A percentile compares a stretch with the other conserved stretches of the same genome.
These are phyloP conservation scores for Cucurbita ficifolia DNA, from an alignment of 306 rosid genomes.

Conservation along the genomic window DNA sequence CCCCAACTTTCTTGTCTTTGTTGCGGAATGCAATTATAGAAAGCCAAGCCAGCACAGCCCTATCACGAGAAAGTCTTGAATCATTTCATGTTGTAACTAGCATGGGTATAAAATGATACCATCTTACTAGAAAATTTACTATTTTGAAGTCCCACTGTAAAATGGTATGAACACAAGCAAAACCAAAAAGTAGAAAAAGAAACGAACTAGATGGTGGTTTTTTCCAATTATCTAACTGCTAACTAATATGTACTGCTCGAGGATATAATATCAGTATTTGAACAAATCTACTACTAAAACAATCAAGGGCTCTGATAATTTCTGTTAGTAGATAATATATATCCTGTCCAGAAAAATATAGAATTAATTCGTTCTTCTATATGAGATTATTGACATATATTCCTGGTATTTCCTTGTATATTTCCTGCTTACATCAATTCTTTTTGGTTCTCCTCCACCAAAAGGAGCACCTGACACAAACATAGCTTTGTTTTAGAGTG, in stretches of 20 bases:
- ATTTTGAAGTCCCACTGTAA: background rate
- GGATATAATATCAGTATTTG: background rate
- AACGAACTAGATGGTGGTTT: background rate
- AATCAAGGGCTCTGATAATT: background rate
- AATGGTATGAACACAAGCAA: background rate
- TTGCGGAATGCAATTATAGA: constrained; percentile 73
- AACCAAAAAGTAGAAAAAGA: background rate
- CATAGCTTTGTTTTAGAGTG: background rate
- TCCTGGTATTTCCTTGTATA: background rate
- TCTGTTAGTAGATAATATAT: background rate
- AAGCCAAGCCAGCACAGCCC: constrained; percentile 99
- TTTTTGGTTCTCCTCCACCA: background rate
- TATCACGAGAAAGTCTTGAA: constrained; percentile 12
- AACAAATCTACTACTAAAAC: background rate
- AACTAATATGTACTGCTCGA: background rate
- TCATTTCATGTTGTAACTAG: background rate
- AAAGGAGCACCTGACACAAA: background rate
- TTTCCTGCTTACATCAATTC: background rate
- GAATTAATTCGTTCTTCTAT: background rate
- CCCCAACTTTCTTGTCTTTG: constrained; percentile 71
- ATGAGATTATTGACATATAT: background rate
- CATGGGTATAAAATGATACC: background rate
- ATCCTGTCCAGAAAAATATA: background rate
- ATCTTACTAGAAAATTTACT: background rate
- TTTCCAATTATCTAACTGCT: background rate